Evolutionary conservation across 768 basidiomycete species (phyloP).

Genomic region (Suillus fuscotomentosus): DNA sequence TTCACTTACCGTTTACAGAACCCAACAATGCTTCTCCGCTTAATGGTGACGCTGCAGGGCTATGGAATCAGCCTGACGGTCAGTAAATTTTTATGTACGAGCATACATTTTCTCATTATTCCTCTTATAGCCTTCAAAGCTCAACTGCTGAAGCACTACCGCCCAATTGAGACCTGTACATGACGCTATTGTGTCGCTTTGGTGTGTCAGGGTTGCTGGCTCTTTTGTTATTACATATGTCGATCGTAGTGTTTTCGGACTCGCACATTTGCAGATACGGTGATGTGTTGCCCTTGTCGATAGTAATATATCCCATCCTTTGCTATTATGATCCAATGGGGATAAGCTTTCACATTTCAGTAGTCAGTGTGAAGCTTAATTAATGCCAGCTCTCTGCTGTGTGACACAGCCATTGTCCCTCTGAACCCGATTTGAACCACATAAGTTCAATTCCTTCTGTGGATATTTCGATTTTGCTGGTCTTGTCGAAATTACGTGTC

Average conservation of each 20-base stretch:
- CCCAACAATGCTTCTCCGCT: constrained; percentile 93
- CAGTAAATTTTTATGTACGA: constrained; percentile 12
- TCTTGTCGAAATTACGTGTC: background rate
- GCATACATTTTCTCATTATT: background rate
- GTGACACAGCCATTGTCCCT: background rate
- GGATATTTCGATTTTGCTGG: background rate
- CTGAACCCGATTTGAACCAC: background rate
- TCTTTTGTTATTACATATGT: constrained; percentile 1
- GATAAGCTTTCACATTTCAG: background rate
- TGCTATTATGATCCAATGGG: background rate
- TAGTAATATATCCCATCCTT: constrained; percentile 4
- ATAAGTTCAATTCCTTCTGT: background rate
- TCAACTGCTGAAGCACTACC: constrained; percentile 73
- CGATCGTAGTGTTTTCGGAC: constrained; percentile 4
- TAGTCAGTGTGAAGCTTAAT: background rate
- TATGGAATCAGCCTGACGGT: constrained; percentile 79
- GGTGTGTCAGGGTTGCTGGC: constrained; percentile 3
- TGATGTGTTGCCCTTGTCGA: constrained; percentile 3
- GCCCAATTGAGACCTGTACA: constrained; percentile 43
- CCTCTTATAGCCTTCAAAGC: constrained; percentile 58
- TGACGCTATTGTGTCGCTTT: constrained; percentile 17
- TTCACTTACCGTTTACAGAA: constrained; percentile 43
- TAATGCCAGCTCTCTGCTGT: background rate
- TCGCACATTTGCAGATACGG: constrained; percentile 14
- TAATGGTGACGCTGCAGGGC: constrained; percentile 79